Evolutionary conservation across 441 rosid genomes (phyloP).

Genomic region (Euphorbia corollata): DNA sequence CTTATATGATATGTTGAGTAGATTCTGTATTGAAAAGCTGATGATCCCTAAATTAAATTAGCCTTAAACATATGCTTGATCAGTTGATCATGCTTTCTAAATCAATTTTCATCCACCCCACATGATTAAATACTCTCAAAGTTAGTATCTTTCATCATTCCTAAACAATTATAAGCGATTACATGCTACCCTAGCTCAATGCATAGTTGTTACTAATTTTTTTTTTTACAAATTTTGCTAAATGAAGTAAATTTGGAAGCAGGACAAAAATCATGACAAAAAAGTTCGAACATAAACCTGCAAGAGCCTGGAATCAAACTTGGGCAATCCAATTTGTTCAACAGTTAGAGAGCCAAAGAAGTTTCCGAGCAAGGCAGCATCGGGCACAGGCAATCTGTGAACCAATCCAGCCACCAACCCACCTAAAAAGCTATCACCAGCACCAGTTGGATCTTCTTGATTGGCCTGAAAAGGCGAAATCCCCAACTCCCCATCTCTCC

Average conservation of each 20-base stretch:
- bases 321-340: constrained; percentile 73
- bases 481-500: constrained; percentile 43
- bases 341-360: constrained; percentile 81
- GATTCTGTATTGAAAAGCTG: neutral
- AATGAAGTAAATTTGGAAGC: too few species aligned
- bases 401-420: constrained; percentile 74
- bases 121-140: neutral
- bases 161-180: neutral
- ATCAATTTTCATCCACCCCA: neutral
- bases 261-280: neutral
- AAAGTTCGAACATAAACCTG: constrained; percentile 40
- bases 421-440: constrained; percentile 82
- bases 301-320: constrained; percentile 45
- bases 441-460: constrained; percentile 90
- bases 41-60: neutral
- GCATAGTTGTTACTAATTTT: too few species aligned
- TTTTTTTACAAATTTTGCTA: too few species aligned
- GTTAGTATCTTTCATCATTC: neutral
- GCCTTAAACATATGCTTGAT: too few species aligned
- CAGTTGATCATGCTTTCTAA: neutral
- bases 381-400: constrained; percentile 59
- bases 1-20: neutral
- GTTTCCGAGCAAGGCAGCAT: constrained; percentile 84
- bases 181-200: neutral
- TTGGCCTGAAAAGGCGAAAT: constrained; percentile 56